A percentile compares a stretch with the other conserved stretches of the same genome.
Evolutionary conservation across 306 rosid genomes (phyloP).

Genomic region (Pyrus betulifolia): DNA sequence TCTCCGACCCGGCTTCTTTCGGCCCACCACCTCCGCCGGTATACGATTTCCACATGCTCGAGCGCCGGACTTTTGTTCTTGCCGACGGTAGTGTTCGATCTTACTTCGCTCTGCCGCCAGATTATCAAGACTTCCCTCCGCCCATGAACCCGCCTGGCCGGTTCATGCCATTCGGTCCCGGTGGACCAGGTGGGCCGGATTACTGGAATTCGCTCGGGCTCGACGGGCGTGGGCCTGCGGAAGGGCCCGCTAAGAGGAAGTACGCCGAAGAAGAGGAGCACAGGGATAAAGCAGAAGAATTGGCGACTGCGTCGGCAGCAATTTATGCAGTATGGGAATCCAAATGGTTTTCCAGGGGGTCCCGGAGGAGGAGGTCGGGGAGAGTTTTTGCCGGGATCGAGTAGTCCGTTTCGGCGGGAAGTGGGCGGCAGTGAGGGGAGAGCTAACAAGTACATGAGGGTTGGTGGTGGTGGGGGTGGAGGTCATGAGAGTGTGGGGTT

Average conservation of each 20-base stretch:
- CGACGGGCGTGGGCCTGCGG: constrained; percentile 39
- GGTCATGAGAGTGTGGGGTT: constrained; percentile 28
- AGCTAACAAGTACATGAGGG: constrained; percentile 50
- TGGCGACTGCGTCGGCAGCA: constrained; percentile 47
- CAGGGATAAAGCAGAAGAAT: constrained; percentile 35
- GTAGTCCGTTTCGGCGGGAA: constrained; percentile 35
- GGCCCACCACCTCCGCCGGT: constrained; percentile 85
- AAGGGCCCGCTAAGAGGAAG: constrained; percentile 63
- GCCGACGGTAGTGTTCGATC: constrained; percentile 90
- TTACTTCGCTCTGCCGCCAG: constrained; percentile 84
- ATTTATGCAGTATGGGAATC: constrained; percentile 40
- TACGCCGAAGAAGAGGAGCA: constrained; percentile 30
- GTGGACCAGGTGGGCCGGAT: constrained; percentile 41
- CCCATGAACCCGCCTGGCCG: constrained; percentile 26
- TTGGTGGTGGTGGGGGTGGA: constrained; percentile 41
- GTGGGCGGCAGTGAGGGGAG: constrained; percentile 33
- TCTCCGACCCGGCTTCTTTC: constrained; percentile 43
- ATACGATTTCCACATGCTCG: constrained; percentile 95
- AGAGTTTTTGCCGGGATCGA: constrained; percentile 40
- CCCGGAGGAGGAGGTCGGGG: constrained; percentile 5
- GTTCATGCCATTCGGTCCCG: constrained; percentile 25
- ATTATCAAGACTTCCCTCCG: constrained; percentile 61
- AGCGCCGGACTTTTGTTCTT: constrained; percentile 81
- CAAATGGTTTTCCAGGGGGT: constrained; percentile 39
- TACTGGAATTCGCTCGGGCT: constrained; percentile 55